Percentiles rank a stretch among this genome's conserved stretches.
Conservation (phyloP, 805 yeast genomes). For the Jamesozyma piceae region DNA sequence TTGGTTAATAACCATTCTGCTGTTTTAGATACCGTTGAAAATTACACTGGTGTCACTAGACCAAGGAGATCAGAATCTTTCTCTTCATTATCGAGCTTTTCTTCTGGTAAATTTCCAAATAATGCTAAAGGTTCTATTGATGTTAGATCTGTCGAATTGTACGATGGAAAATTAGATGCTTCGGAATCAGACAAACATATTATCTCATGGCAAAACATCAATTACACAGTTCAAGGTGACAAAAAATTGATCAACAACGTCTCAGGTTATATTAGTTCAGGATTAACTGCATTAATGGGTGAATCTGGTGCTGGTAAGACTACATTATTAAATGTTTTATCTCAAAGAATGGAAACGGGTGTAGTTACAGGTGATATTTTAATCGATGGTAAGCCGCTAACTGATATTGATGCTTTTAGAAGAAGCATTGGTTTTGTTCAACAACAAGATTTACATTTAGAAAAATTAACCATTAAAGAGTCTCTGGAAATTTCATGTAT, state of each 20-base stretch:
- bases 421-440: conserved; percentile 52
- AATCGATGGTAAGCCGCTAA: conserved; percentile 45
- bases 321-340: conserved; percentile 44
- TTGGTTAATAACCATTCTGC: background rate
- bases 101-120: background rate
- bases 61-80: background rate
- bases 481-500: conserved; percentile 44
- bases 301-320: conserved; percentile 63
- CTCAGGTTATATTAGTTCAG: conserved; percentile 64
- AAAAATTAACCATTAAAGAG: conserved; percentile 44
- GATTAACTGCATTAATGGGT: conserved; percentile 53
- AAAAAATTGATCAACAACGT: conserved; percentile 35
- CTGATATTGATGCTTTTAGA: conserved; percentile 35
- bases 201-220: conserved; percentile 55
- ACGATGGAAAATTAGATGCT: background rate
- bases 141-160: background rate
- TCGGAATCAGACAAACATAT: conserved; percentile 33
- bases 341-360: conserved; percentile 46
- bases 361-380: conserved; percentile 49
- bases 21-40: background rate
- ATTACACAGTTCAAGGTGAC: conserved; percentile 39
- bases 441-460: conserved; percentile 49
- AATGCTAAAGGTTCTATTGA: background rate
- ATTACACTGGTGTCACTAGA: background rate
- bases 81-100: background rate